Conservation (phyloP, 1,284 basidiomycete species). For the Fomitiporia mediterranea region DNA sequence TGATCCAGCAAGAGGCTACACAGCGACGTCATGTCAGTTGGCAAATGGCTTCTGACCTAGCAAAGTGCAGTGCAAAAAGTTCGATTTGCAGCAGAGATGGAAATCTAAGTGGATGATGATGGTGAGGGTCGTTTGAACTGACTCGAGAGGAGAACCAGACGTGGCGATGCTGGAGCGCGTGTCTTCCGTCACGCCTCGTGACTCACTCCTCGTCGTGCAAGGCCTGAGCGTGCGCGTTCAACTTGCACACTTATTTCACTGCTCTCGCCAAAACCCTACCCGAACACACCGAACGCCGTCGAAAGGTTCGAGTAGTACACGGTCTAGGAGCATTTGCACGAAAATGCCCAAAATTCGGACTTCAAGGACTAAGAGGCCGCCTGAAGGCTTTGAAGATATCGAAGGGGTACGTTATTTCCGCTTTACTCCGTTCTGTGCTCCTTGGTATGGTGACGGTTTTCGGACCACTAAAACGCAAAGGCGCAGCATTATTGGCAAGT, state of each 20-base stretch:
- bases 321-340: not conserved
- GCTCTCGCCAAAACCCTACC: constrained; percentile 21
- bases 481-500: too few species aligned
- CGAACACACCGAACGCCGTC: constrained; percentile 18
- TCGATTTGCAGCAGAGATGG: not conserved
- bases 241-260: constrained; percentile 9
- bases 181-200: not conserved
- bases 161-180: constrained; percentile 1
- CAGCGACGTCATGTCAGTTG: not conserved
- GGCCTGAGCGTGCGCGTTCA: constrained; percentile 12
- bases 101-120: not conserved
- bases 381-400: constrained; percentile 97
- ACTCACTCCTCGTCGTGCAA: not conserved
- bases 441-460: not conserved
- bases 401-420: constrained; percentile 52
- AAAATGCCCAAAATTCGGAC: constrained; percentile 95
- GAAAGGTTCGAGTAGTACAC: not conserved
- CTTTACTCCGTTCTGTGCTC: constrained; percentile 1
- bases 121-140: not conserved
- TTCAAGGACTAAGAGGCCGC: constrained; percentile 89
- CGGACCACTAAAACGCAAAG: not conserved
- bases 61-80: not conserved
- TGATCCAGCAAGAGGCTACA: not conserved
- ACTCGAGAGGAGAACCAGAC: too few species aligned
- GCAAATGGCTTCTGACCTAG: not conserved